phyloP scores from a whole-genome alignment of 2,329 filamentous ascomycete species.

The Ceratocystis papillata region DNA sequence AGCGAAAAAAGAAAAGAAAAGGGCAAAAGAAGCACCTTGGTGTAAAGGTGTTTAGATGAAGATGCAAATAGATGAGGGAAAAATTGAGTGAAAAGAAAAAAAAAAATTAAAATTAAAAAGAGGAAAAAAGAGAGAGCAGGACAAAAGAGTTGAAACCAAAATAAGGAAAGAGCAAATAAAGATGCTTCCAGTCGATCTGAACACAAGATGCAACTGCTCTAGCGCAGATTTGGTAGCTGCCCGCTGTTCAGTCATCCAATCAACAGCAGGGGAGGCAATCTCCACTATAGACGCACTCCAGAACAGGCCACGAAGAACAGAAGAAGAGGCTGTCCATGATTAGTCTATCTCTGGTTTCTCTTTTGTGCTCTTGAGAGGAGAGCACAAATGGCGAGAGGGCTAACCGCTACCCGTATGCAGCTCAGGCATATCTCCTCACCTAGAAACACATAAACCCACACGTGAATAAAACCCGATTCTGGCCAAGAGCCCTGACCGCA shows the following conservation, averaged over 20 bases:
- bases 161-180: background rate
- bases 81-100: background rate
- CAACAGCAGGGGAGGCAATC: background rate
- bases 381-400: too few species aligned
- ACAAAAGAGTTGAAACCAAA: background rate
- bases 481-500: background rate
- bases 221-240: conserved; percentile 7
- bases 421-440: background rate
- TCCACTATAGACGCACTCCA: background rate
- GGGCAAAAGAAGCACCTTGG: background rate
- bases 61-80: background rate
- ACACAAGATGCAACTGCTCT: conserved; percentile 10
- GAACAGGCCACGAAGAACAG: background rate
- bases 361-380: too few species aligned
- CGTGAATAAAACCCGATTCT: background rate
- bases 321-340: background rate
- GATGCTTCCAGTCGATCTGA: conserved; percentile 4
- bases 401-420: background rate
- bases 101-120: background rate
- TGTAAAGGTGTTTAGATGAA: background rate
- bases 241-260: conserved; percentile 7
- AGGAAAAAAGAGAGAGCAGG: background rate
- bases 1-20: background rate
- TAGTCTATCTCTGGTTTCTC: too few species aligned
- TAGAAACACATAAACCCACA: background rate